These are phyloP conservation scores for Lactarius hengduanensis DNA, from an alignment of 768 basidiomycete genomes.

Conservation along the genomic window DNA sequence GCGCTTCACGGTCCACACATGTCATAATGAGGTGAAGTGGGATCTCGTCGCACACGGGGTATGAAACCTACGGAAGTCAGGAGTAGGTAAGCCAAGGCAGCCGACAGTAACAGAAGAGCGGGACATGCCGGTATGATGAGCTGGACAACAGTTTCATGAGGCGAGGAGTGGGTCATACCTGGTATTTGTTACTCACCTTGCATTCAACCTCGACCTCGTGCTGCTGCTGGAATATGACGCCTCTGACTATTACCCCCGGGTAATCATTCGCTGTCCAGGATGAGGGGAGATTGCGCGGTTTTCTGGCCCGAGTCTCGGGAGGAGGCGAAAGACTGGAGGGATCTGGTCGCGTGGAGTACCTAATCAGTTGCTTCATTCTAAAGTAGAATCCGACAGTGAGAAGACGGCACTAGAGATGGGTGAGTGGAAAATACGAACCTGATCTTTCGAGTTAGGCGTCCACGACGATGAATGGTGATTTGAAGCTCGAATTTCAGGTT, in stretches of 20 bases:
- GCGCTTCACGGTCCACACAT: neutral
- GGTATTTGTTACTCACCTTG: slow-evolving; percentile 2
- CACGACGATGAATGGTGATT: slow-evolving; percentile 18
- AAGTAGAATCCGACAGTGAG: neutral
- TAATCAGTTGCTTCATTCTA: slow-evolving; percentile 7
- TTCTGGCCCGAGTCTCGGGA: neutral
- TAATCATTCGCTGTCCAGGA: slow-evolving; percentile 12
- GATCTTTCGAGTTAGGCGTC: slow-evolving; percentile 4
- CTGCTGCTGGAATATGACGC: slow-evolving; percentile 4
- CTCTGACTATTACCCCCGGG: slow-evolving; percentile 14
- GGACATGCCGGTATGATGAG: slow-evolving; percentile 13
- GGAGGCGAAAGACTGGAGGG: neutral
- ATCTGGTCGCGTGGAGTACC: slow-evolving; percentile 2
- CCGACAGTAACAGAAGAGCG: neutral
- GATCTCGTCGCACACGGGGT: slow-evolving; percentile 6
- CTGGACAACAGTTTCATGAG: slow-evolving; percentile 5
- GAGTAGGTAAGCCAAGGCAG: neutral
- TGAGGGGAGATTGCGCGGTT: neutral
- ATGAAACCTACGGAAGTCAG: neutral
- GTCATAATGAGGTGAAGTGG: slow-evolving; percentile 20
- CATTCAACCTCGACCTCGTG: slow-evolving; percentile 23
- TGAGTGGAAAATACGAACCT: slow-evolving; percentile 14
- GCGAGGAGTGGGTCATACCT: neutral
- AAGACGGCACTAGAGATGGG: neutral
- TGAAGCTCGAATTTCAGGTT: slow-evolving; percentile 6